phyloP scores from a whole-genome alignment of 139 green algal species.

The Pleodorina starrii region DNA sequence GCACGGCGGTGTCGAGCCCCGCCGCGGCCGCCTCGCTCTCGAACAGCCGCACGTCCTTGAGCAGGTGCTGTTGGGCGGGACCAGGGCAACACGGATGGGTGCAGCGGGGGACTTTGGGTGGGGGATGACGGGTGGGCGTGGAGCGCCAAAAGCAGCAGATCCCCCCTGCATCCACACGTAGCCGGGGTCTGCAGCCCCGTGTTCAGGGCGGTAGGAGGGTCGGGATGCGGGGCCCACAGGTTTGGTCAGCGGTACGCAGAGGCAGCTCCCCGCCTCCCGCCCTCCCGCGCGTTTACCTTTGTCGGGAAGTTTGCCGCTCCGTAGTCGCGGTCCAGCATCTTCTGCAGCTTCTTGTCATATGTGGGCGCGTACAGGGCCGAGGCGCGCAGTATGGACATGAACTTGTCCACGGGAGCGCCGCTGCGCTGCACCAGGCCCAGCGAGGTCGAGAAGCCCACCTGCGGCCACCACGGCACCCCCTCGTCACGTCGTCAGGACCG shows the following conservation, averaged over 20 bases:
- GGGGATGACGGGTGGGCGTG: background rate
- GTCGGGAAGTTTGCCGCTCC: conserved; percentile 44
- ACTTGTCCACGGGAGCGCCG: conserved; percentile 33
- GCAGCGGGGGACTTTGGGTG: background rate
- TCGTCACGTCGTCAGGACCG: too few species aligned
- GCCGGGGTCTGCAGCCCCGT: too few species aligned
- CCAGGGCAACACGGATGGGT: background rate
- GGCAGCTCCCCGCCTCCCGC: too few species aligned
- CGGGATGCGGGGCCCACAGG: too few species aligned
- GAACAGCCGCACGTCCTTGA: conserved; percentile 47
- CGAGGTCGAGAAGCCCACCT: conserved; percentile 47
- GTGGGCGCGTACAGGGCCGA: conserved; percentile 46
- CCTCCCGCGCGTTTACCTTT: too few species aligned
- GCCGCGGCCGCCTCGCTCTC: conserved; percentile 35
- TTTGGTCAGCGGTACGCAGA: too few species aligned
- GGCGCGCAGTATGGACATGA: conserved; percentile 44
- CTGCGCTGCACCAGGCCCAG: conserved; percentile 46
- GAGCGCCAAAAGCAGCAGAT: too few species aligned
- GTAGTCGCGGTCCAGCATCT: conserved; percentile 51
- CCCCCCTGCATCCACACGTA: too few species aligned
- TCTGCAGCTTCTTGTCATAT: conserved; percentile 50
- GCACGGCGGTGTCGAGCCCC: conserved; percentile 37
- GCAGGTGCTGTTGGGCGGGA: conserved; percentile 24
- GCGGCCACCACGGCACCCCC: too few species aligned
- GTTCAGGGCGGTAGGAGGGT: too few species aligned